Percentiles rank a stretch among this genome's conserved stretches.
These are phyloP conservation scores for Orbilia oligospora DNA, from an alignment of 2,329 filamentous ascomycete genomes.

Conservation along the genomic window DNA sequence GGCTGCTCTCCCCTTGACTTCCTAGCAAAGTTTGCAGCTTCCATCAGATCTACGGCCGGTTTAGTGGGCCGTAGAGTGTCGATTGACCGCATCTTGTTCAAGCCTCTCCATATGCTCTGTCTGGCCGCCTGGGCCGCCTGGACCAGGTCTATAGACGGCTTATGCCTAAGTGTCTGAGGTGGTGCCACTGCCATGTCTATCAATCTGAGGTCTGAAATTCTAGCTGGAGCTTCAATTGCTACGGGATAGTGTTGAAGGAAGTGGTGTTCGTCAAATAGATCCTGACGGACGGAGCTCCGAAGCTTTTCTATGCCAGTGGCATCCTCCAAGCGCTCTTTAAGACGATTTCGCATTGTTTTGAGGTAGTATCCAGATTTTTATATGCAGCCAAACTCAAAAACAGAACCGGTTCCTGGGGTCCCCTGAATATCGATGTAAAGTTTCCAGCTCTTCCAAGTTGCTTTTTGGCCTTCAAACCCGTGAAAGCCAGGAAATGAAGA, in stretches of 20 bases:
- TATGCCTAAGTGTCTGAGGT: conserved; percentile 46
- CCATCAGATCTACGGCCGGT: conserved; percentile 54
- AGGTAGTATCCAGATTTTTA: conserved; percentile 38
- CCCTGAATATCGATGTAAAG: conserved; percentile 42
- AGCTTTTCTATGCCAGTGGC: conserved; percentile 54
- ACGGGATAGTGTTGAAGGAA: conserved; percentile 55
- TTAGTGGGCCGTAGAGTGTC: conserved; percentile 35
- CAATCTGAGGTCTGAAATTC: conserved; percentile 40
- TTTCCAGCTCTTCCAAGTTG: conserved; percentile 13
- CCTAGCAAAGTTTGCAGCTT: conserved; percentile 49
- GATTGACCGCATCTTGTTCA: conserved; percentile 45
- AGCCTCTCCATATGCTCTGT: conserved; percentile 49
- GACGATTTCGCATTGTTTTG: conserved; percentile 60
- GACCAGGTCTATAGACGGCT: conserved; percentile 53
- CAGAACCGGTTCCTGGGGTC: conserved; percentile 26
- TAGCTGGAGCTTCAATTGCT: conserved; percentile 41
- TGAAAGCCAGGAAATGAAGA: conserved; percentile 57
- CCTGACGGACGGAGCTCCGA: conserved; percentile 51
- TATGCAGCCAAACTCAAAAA: conserved; percentile 41
- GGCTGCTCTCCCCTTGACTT: conserved; percentile 45
- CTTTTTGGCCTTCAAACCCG: conserved; percentile 43
- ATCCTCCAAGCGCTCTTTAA: conserved; percentile 60
- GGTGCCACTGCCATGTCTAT: conserved; percentile 55
- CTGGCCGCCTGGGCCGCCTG: conserved; percentile 56
- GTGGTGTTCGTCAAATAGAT: conserved; percentile 57